Evolutionary conservation across 1,284 basidiomycete genomes (phyloP).

Genomic region (Ganoderma boninense): DNA sequence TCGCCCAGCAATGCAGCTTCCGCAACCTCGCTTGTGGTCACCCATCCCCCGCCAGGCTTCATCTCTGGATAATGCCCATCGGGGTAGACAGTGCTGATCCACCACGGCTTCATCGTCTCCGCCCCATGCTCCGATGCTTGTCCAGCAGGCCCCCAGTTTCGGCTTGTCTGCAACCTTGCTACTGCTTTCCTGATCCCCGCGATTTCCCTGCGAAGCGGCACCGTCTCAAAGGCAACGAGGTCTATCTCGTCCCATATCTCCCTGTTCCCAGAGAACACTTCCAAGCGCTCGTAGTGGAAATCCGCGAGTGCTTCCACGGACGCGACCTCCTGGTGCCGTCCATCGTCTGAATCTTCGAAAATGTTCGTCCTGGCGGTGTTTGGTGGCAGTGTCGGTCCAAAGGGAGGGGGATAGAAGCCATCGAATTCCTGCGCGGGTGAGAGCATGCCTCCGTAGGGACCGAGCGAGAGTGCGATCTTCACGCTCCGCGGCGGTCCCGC

Average conservation of each 20-base stretch:
- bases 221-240: conserved; percentile 81
- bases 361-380: conserved; percentile 49
- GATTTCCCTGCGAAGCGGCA: conserved; percentile 75
- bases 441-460: conserved; percentile 78
- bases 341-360: conserved; percentile 47
- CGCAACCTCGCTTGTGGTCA: conserved; percentile 49
- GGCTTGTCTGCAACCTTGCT: conserved; percentile 37
- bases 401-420: conserved; percentile 80
- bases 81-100: conserved; percentile 80
- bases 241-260: conserved; percentile 67
- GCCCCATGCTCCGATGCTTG: neutral
- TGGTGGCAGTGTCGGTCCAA: conserved; percentile 60
- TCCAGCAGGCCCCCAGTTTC: conserved; percentile 22
- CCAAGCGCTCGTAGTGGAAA: conserved; percentile 76
- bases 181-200: conserved; percentile 73
- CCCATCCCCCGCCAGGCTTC: conserved; percentile 36
- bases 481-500: conserved; percentile 28
- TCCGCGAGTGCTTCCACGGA: conserved; percentile 62
- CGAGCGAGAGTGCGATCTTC: conserved; percentile 73
- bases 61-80: conserved; percentile 58
- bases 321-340: conserved; percentile 36
- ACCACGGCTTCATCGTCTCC: conserved; percentile 66
- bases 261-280: conserved; percentile 56
- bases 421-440: conserved; percentile 76
- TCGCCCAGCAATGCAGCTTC: conserved; percentile 38